Evolutionary conservation across 768 basidiomycete species (phyloP).

Genomic region (Psilocybe subaeruginosa): DNA sequence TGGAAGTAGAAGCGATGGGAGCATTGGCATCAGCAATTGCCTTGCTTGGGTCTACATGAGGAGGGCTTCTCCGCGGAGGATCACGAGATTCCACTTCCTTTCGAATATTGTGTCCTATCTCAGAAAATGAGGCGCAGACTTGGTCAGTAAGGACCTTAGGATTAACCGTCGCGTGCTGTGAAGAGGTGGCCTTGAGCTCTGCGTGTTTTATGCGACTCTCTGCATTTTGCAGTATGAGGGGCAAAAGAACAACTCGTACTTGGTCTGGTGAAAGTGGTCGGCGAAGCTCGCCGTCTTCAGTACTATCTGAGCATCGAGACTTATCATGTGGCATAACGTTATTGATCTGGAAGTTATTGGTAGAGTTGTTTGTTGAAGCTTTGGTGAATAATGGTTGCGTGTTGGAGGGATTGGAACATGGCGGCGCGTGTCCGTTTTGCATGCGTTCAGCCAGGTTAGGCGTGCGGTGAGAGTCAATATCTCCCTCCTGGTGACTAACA

Average conservation of each 20-base stretch:
- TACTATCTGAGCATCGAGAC: neutral
- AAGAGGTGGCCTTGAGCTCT: neutral
- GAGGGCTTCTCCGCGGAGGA: neutral
- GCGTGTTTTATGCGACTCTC: conserved; percentile 9
- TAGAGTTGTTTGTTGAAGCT: neutral
- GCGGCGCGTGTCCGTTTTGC: neutral
- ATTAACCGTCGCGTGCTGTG: conserved; percentile 3
- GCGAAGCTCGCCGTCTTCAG: conserved; percentile 14
- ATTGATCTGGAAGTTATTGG: neutral
- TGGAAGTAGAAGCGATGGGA: neutral
- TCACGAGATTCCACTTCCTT: conserved; percentile 7
- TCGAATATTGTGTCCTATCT: conserved; percentile 17
- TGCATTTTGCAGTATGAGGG: conserved; percentile 21
- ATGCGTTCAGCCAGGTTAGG: neutral
- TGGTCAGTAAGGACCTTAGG: conserved; percentile 28
- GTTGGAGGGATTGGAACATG: neutral
- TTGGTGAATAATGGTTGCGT: neutral
- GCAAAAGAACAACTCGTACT: conserved; percentile 19
- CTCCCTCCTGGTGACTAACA: neutral
- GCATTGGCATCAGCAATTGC: neutral
- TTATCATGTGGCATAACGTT: neutral
- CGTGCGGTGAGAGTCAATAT: neutral
- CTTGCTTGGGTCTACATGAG: neutral
- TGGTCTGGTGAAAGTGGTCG: conserved; percentile 7
- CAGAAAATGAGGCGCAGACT: conserved; percentile 25